Evolutionary conservation across 176 grass and related monocot genomes (phyloP).

Genomic region (Eleusine indica): DNA sequence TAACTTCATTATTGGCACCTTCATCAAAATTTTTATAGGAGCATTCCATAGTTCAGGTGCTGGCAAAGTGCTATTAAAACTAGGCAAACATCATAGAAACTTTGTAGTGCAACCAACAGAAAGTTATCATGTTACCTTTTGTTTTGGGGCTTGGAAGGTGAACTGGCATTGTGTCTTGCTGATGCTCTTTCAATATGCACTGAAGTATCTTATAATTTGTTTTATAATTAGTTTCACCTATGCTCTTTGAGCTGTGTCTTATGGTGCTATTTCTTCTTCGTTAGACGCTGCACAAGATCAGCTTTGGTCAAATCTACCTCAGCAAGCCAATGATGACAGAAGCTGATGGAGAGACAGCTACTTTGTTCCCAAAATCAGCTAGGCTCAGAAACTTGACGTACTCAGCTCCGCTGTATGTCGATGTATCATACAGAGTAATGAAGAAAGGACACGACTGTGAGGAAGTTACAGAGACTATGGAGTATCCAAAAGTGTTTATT

Average conservation of each 20-base stretch:
- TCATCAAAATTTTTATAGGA: conserved; percentile 2
- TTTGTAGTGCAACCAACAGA: neutral
- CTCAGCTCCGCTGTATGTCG: conserved; percentile 91
- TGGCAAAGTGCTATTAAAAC: neutral
- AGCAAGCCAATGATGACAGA: conserved; percentile 98
- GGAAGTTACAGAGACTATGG: conserved; percentile 87
- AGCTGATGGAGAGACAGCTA: conserved; percentile 94
- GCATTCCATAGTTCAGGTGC: neutral
- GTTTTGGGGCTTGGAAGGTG: neutral
- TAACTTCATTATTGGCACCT: neutral
- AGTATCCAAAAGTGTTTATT: conserved; percentile 97
- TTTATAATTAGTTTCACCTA: conserved; percentile 13
- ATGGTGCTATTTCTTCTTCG: conserved; percentile 34
- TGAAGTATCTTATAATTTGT: conserved; percentile 7
- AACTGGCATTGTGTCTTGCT: conserved; percentile 19
- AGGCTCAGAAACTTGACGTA: conserved; percentile 93
- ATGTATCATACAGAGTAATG: conserved; percentile 88
- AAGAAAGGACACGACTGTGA: conserved; percentile 99
- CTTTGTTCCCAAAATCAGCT: conserved; percentile 93
- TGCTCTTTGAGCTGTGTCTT: conserved; percentile 19
- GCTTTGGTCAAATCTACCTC: conserved; percentile 91
- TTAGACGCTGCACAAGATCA: conserved; percentile 95
- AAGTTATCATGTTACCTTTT: conserved; percentile 1
- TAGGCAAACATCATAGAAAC: neutral
- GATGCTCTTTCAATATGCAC: conserved; percentile 25